Evolutionary conservation across 2,329 filamentous ascomycete species (phyloP), one percentile per base, ranked within the genome.

Genomic region (Calonectria crousiana): DNA sequence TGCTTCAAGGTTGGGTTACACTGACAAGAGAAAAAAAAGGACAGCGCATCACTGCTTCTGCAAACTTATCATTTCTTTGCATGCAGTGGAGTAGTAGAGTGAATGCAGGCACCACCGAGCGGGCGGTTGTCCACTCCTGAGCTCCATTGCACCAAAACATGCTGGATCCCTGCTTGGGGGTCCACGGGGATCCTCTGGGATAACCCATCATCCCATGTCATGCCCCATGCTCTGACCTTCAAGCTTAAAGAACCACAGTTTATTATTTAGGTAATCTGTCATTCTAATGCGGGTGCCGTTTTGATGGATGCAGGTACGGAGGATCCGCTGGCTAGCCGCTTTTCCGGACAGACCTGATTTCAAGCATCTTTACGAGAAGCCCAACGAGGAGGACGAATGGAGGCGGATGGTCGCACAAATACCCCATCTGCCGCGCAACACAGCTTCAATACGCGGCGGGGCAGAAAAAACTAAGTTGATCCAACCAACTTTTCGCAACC

Each of bases 261-360:
- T 53, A 38, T 36, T 62, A 62, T 62, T 62, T 30, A 28, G 56
- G 56, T 32, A 74, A 74, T 70, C 72, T 71, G 64, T 58, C 47
- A 69, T 69, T 51, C 65, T 34, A 74, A 72, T 74, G 62, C 72
- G 65, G 65, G 36, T 69, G 34, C 34, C 13, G 68, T 26, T 60
- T 60, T n/a, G 41, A 38, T 38, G 53, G 47, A 71, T 47, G 72
- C 69, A 68, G 64, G 69, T 41, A 67, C 67, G n/a, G 36, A 69
- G 41, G 20, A 53, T 47, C 53, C 52, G 41, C 28, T 36, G 13
- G 56, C 11, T 44, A 28, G 69, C 65, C 26, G 66, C 34, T 51
- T 52, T 51, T 34, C 56, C 38, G 34, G 56, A 23, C n/a, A n/a
- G 36, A 20, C 34, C 18, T 41, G n/a, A 49, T 30, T 30, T 11